Evolutionary conservation across 352 stramenopile species (phyloP).

Genomic region (Globisporangium megalacanthum): DNA sequence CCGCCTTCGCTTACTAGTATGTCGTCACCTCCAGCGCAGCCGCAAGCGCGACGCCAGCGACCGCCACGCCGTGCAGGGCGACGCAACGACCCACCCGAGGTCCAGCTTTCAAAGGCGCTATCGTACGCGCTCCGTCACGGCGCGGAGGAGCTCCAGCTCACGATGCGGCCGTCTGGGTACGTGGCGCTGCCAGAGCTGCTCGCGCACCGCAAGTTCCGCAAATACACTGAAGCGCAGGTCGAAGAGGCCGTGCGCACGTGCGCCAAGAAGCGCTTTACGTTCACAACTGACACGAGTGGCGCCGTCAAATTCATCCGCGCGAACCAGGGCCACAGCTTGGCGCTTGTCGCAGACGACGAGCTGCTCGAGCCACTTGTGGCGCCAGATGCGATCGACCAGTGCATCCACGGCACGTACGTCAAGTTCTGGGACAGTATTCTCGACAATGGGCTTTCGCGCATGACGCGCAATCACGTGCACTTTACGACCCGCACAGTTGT

Average conservation of each 20-base stretch:
- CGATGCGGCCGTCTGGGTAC: conserved; percentile 69
- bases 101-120: conserved; percentile 74
- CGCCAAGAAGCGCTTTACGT: conserved; percentile 69
- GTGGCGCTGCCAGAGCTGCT: conserved; percentile 52
- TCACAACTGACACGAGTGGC: conserved; percentile 46
- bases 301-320: conserved; percentile 58
- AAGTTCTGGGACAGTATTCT: conserved; percentile 67
- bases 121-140: conserved; percentile 74
- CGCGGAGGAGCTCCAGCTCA: conserved; percentile 53
- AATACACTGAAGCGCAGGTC: conserved; percentile 48
- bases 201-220: conserved; percentile 40
- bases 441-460: conserved; percentile 53
- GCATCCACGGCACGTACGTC: conserved; percentile 77
- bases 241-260: conserved; percentile 61
- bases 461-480: conserved; percentile 86
- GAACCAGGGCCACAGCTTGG: conserved; percentile 76
- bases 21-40: not conserved
- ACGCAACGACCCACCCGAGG: conserved; percentile 35
- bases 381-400: conserved; percentile 31
- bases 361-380: conserved; percentile 64
- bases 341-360: conserved; percentile 59
- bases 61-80: conserved; percentile 1
- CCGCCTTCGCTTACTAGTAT: too few species aligned
- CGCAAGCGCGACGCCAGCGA: not conserved
- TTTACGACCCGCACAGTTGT: conserved; percentile 52